Conservation (phyloP, 495 filamentous ascomycete species). For the Daldinia caldariorum region DNA sequence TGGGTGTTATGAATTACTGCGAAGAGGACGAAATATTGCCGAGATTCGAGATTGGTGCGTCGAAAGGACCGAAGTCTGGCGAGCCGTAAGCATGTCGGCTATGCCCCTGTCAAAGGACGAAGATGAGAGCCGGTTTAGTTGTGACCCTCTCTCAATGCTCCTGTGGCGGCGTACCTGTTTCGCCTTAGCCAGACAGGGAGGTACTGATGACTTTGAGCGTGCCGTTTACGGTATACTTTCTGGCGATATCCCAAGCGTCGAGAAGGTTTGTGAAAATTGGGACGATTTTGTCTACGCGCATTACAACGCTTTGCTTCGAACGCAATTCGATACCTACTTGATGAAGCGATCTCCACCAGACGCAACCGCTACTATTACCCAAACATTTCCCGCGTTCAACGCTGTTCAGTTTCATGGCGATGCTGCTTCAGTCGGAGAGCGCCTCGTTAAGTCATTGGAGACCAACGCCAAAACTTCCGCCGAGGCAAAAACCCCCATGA, state of each 20-base stretch:
- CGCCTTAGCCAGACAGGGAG: conserved; percentile 72
- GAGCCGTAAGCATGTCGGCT: conserved; percentile 74
- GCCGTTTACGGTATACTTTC: conserved; percentile 90
- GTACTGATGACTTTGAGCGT: conserved; percentile 78
- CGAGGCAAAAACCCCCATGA: conserved; percentile 66
- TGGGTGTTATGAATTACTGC: conserved; percentile 86
- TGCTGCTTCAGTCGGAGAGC: conserved; percentile 57
- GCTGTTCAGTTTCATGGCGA: conserved; percentile 64
- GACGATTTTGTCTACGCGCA: conserved; percentile 92
- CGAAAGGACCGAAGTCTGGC: conserved; percentile 83
- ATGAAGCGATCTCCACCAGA: conserved; percentile 57
- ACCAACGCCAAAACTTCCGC: conserved; percentile 54
- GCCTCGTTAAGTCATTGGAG: conserved; percentile 63
- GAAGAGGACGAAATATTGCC: conserved; percentile 75
- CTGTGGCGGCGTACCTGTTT: conserved; percentile 88
- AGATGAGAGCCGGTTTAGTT: conserved; percentile 48
- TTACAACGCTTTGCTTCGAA: conserved; percentile 82
- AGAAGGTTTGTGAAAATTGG: conserved; percentile 80
- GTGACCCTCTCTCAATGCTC: conserved; percentile 62
- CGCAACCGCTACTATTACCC: conserved; percentile 49
- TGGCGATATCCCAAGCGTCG: conserved; percentile 80
- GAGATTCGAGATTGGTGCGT: conserved; percentile 84
- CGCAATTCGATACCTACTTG: conserved; percentile 71
- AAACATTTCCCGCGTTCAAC: conserved; percentile 63
- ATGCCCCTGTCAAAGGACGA: conserved; percentile 58